phyloP scores from a whole-genome alignment of 805 yeast species.

The Candida awuae region DNA sequence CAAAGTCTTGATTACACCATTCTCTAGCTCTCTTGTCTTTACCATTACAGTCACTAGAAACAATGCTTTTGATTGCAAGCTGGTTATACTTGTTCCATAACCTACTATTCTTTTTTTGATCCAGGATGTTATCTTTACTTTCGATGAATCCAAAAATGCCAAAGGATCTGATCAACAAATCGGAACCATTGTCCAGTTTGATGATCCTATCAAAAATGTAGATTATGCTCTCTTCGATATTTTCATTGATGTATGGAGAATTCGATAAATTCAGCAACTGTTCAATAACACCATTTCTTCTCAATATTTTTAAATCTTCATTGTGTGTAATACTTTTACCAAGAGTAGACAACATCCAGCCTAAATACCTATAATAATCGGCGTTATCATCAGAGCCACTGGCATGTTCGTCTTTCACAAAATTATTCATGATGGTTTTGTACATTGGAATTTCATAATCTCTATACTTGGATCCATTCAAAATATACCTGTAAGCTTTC shows the following conservation, averaged over 20 bases:
- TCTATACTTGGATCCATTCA: conserved; percentile 43
- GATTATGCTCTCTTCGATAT: conserved; percentile 34
- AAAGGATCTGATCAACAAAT: conserved; percentile 50
- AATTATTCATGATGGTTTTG: conserved; percentile 29
- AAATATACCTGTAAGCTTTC: conserved; percentile 55
- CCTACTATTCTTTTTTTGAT: neutral
- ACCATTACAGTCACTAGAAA: conserved; percentile 29
- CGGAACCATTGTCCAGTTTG: conserved; percentile 49
- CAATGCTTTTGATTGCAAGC: conserved; percentile 32
- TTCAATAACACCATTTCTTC: conserved; percentile 53
- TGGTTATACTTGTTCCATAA: neutral
- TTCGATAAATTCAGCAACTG: conserved; percentile 50
- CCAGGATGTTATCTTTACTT: conserved; percentile 4
- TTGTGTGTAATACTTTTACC: conserved; percentile 38
- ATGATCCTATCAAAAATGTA: conserved; percentile 41
- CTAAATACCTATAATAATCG: conserved; percentile 46
- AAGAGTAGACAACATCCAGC: conserved; percentile 57
- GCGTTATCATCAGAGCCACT: conserved; percentile 31
- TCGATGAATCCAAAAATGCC: conserved; percentile 39
- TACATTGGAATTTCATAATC: conserved; percentile 39
- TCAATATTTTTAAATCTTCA: conserved; percentile 47
- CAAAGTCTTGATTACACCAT: conserved; percentile 52
- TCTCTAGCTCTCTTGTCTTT: conserved; percentile 48
- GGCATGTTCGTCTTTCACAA: conserved; percentile 22
- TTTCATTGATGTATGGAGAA: conserved; percentile 40